Base-by-base conservation (phyloP, 2,329 filamentous ascomycete genomes). In the Ophiostoma perfectum region DNA sequence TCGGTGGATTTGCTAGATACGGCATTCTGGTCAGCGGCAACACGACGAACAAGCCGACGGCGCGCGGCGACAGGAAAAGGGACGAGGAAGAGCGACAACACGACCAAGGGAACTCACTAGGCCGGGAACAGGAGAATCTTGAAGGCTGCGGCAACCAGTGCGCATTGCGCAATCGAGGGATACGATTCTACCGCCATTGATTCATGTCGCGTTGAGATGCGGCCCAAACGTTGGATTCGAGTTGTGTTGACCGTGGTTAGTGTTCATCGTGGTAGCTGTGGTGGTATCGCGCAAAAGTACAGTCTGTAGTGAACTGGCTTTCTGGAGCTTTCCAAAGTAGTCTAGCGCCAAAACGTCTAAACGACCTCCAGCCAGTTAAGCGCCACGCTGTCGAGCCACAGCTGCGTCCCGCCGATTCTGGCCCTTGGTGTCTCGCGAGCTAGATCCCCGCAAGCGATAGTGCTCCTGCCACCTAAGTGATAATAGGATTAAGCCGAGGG, bases 61-160 rank as follows among this genome's bases (percentile, higher is more conserved):
- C 16, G n/a, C 45, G 14, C 1, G 38, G 36, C 6, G 27, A 8
- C 9, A 12, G 12, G 44, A 42, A 8, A 11, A 14, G 55, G 38
- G 44, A 36, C 41, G 39, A 47, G 39, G 36, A 47, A 9, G 4
- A 8, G n/a, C 5, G 16, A 12, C 3, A 55, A 16, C 2, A 12
- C 3, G 52, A 38, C 4, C 44, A 55, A 42, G 16, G 39, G 42
- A 39, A 86, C 91, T 77, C 84, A 97, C 93, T 98, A 98, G 73
- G 94, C 91, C 42, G 94, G 94, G 79, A 97, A 95, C 68, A 98
- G 84, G 70, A 98, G 87, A 71, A 97, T 83, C 81, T 98, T 98
- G 78, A 98, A 87, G 45, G 93, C 92, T 38, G 91, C 90, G 68
- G 93, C 90, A 72, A 96, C 88, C 73, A 96, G 80, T 73, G 92